These are phyloP conservation scores for Pseudogymnoascus sp. DNA, from an alignment of 2,329 filamentous ascomycete species.

Conservation along the genomic window DNA sequence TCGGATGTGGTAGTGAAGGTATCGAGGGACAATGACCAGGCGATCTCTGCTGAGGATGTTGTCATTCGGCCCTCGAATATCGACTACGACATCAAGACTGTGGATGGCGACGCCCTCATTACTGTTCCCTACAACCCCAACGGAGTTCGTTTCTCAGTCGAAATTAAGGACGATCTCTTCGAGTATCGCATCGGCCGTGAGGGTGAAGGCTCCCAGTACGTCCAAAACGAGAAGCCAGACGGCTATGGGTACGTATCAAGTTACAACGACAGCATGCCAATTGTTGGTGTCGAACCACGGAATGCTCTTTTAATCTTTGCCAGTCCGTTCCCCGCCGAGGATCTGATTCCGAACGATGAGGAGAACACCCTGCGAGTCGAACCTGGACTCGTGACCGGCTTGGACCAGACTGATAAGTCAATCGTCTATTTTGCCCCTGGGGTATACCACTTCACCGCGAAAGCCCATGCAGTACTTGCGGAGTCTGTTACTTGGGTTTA, in stretches of 20 bases:
- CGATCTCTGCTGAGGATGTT: slow-evolving; percentile 20
- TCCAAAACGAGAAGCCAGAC: slow-evolving; percentile 12
- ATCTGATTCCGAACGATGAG: slow-evolving; percentile 17
- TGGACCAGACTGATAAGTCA: slow-evolving; percentile 15
- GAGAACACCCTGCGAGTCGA: slow-evolving; percentile 16
- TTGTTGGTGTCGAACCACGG: slow-evolving; percentile 25
- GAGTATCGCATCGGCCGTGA: slow-evolving; percentile 21
- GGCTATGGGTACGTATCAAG: slow-evolving; percentile 10
- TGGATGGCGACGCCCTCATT: slow-evolving; percentile 21
- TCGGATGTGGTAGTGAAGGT: slow-evolving; percentile 23
- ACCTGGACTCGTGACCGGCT: slow-evolving; percentile 20
- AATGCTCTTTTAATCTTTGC: slow-evolving; percentile 28
- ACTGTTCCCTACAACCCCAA: slow-evolving; percentile 22
- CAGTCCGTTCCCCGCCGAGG: slow-evolving; percentile 22
- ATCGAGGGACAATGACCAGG: slow-evolving; percentile 13
- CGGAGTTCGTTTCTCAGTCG: slow-evolving; percentile 27
- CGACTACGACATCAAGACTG: slow-evolving; percentile 17
- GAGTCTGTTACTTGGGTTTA: slow-evolving; percentile 17
- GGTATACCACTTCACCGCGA: slow-evolving; percentile 19
- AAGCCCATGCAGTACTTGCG: slow-evolving; percentile 16
- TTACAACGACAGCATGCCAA: slow-evolving; percentile 12
- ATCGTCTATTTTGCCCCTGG: slow-evolving; percentile 21
- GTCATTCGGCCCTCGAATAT: slow-evolving; percentile 25
- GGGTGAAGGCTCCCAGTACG: slow-evolving; percentile 14
- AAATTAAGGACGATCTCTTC: slow-evolving; percentile 27